Base-by-base conservation (phyloP, 1,284 basidiomycete species). In the Cutaneotrichosporon curvatum region DNA sequence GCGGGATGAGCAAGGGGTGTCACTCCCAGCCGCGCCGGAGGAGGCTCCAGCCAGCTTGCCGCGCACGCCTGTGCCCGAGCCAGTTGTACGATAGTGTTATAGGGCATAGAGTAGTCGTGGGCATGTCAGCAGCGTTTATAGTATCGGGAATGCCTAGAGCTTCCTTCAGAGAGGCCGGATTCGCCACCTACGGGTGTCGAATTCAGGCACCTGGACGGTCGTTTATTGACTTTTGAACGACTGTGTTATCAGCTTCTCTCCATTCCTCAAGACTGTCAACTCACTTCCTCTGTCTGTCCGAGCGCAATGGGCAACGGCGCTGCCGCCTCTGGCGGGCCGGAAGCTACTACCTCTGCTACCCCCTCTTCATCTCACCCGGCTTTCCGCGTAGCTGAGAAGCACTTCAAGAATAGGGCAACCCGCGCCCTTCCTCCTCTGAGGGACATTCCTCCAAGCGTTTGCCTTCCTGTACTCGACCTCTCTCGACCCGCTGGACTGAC, bases 341-440 rank as follows among this genome's bases (percentile, higher is more conserved):
- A 12, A 28, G 25, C 8, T 7, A 12, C 8, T 7, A 28, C 25
- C 25, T 12, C 25, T 35, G n/a, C 33, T n/a, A 28, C 25, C 8
- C 7, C 25, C n/a, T n/a, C n/a, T 7, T 12, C 8, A 28, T 12
- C 41, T n/a, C 51, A 59, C 38, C 63, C 68, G 3, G 55, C 70
- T 11, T 71, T 72, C 48, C 59, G 70, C 2, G 52, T 52, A 4
- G 51, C 60, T 8, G 70, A 72, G 54, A 71, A 71, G 47, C 67
- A 72, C 54, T 72, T 66, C 60, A 72, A 72, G 55, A 65, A 60
- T 47, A 62, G 62, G 16, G 54, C 61, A 9, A 47, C 55, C 12
- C 20, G 53, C 41, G 39, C 36, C 31, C 47, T 23, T 42, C 69
- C 68, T 0, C 59, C 63, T 1, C 50, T 72, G 2, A 57, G 55